phyloP scores from a whole-genome alignment of 805 yeast species.

The Myxozyma vanderwaltii region DNA sequence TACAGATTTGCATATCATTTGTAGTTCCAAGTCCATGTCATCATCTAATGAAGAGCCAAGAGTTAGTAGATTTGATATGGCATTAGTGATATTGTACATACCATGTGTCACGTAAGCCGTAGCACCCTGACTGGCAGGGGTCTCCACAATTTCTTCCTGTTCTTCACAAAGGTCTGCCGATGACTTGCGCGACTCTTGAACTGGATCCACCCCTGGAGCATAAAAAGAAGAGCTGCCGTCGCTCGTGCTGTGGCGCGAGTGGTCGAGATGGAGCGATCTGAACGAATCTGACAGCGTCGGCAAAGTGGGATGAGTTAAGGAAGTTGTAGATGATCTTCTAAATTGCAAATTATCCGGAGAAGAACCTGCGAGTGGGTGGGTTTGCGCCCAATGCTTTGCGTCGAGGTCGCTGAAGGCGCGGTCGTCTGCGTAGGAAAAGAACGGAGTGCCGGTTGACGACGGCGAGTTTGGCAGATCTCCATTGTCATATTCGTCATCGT shows the following conservation, averaged over 20 bases:
- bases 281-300: conserved; percentile 18
- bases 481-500: conserved; percentile 9
- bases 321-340: conserved; percentile 13
- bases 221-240: not conserved
- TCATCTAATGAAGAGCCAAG: conserved; percentile 14
- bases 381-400: conserved; percentile 33
- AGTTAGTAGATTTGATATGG: too few relatives aligned
- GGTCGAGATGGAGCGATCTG: conserved; percentile 12
- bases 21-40: conserved; percentile 39
- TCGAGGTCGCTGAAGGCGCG: conserved; percentile 28
- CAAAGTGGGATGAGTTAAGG: not conserved
- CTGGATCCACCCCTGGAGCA: not conserved
- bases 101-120: conserved; percentile 2
- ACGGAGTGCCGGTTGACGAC: conserved; percentile 18
- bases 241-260: not conserved
- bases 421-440: conserved; percentile 31
- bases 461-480: conserved; percentile 8
- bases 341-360: not conserved
- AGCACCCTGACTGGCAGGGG: not conserved
- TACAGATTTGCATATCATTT: conserved; percentile 43
- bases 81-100: not conserved
- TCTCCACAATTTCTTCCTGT: not conserved
- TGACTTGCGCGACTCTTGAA: not conserved
- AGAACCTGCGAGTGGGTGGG: conserved; percentile 6
- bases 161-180: not conserved